Evolutionary conservation across 2,329 filamentous ascomycete genomes (phyloP).

Genomic region (Ceratocystiopsis minuta): DNA sequence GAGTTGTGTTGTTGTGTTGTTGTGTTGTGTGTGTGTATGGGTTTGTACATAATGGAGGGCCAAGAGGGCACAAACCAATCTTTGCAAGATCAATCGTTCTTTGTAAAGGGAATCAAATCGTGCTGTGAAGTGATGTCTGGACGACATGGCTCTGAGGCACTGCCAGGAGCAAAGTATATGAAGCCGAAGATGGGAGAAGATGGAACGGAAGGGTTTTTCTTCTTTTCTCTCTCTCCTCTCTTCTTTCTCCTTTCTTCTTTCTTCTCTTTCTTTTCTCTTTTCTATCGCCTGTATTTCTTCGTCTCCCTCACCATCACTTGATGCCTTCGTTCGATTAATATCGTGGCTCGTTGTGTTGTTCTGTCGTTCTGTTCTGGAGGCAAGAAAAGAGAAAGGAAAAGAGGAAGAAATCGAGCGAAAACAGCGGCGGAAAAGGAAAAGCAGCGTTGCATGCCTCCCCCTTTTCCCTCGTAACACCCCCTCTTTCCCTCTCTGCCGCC

Average conservation of each 20-base stretch:
- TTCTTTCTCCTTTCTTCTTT: not conserved
- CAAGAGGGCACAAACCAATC: constrained; percentile 3
- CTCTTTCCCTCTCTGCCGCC: not conserved
- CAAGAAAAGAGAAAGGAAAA: not conserved
- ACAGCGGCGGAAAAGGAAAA: no score
- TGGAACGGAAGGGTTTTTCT: not conserved
- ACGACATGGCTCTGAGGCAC: no score
- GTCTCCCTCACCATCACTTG: not conserved
- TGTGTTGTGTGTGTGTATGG: not conserved
- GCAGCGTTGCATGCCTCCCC: no score
- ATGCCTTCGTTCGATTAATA: no score
- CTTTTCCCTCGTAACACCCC: not conserved
- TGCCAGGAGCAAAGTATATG: no score
- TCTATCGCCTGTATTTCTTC: not conserved
- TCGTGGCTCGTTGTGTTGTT: not conserved
- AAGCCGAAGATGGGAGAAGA: no score
- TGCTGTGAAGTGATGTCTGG: not conserved
- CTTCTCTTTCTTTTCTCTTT: not conserved
- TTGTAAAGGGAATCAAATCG: no score
- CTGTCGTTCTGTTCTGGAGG: not conserved
- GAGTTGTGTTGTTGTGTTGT: no score
- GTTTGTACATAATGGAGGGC: constrained; percentile 7
- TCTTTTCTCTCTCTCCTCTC: not conserved
- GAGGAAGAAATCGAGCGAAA: not conserved
- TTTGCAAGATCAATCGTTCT: constrained; percentile 5